Percentiles rank a stretch among this genome's conserved stretches.
phyloP scores from a whole-genome alignment of 768 basidiomycete genomes.

The Suillus sp. region DNA sequence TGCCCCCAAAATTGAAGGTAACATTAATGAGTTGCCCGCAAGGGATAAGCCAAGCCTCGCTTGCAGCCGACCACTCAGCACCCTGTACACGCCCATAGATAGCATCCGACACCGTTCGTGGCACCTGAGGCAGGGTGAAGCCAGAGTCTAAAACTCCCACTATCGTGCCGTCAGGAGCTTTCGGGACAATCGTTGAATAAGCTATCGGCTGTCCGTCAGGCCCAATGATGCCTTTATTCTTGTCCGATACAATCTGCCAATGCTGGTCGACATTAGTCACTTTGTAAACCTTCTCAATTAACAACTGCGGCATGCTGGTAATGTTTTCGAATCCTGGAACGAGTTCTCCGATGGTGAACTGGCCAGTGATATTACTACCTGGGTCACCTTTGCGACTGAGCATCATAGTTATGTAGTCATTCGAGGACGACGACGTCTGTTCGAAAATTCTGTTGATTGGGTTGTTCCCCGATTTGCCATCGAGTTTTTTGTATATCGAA shows the following conservation, averaged over 20 bases:
- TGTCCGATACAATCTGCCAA: constrained; percentile 76
- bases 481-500: constrained; percentile 58
- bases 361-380: constrained; percentile 49
- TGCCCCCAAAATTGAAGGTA: constrained; percentile 71
- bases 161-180: constrained; percentile 61
- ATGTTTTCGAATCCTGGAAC: constrained; percentile 65
- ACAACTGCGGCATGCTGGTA: constrained; percentile 60
- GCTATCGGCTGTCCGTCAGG: constrained; percentile 70
- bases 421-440: constrained; percentile 52
- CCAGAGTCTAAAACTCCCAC: constrained; percentile 79
- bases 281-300: constrained; percentile 64
- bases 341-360: constrained; percentile 69
- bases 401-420: constrained; percentile 66
- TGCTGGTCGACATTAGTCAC: constrained; percentile 71
- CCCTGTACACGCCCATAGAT: constrained; percentile 81
- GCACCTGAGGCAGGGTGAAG: constrained; percentile 71
- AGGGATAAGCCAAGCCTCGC: constrained; percentile 70
- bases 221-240: constrained; percentile 66
- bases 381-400: constrained; percentile 64
- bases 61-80: constrained; percentile 59
- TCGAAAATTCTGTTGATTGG: constrained; percentile 68
- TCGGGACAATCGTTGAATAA: constrained; percentile 67
- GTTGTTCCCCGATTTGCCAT: constrained; percentile 51
- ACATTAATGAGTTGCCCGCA: constrained; percentile 74
- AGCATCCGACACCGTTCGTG: constrained; percentile 72